Evolutionary conservation across 108 stramenopile genomes (phyloP), one percentile per base, ranked within the genome.

Genomic region (Cyclostephanos tholiformis): DNA sequence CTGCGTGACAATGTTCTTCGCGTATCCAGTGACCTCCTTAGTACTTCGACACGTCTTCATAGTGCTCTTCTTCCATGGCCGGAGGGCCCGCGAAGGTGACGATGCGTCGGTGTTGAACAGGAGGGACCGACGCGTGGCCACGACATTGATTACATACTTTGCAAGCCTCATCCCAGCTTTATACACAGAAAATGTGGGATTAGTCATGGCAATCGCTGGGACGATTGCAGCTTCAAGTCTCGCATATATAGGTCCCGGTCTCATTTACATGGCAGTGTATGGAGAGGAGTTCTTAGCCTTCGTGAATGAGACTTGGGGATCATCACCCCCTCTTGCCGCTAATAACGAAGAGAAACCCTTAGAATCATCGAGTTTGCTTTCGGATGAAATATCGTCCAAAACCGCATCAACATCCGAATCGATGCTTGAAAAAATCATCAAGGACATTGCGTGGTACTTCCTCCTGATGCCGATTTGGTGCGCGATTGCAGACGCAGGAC

Each of bases 161-260:
- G 59, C 69, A 26, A 84, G 91, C 1, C 65, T 93, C 38, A 77
- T 90, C 48, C 91, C 91, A 12, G 91, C 94, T 6, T 74, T 88
- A 20, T 27, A 84, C 53, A 86, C 86, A 59, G 61, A 88, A 26
- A 49, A 71, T 52, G 71, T 75, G 20, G 89, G 92, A 38, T 75
- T 56, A 11, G 92, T 91, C 20, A 76, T 93, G 39, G 87, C 88
- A 1, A 64, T 87, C 4, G 84, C 84, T 19, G 89, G 92, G 19
- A 78, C 88, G 20, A 65, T 95, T 58, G 90, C 79, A 32, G 94
- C 89, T 20, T 85, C 83, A 17, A 85, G 79, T 52, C 56, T 95
- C 23, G 69, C 82, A 16, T 95, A 95, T 65, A 86, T 95, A 65
- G 91, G 89, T n/a, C 94, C 94, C 38, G 91, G 91, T 30, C 67